phyloP scores from a whole-genome alignment of 2,329 filamentous ascomycete genomes.

The Alternaria ventricosa region DNA sequence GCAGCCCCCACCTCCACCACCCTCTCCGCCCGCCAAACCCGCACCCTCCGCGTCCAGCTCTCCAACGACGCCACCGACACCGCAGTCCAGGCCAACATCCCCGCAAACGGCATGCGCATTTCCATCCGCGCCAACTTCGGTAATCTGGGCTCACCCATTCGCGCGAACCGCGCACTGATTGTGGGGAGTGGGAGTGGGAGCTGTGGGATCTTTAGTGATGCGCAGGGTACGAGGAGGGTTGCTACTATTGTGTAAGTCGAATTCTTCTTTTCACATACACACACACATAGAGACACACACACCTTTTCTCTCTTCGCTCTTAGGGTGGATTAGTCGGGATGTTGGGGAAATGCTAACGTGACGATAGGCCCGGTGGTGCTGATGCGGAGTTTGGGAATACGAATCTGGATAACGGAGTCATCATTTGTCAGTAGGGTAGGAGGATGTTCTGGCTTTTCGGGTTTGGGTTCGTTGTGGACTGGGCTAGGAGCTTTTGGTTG shows the following conservation, averaged over 20 bases:
- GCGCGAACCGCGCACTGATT: background rate
- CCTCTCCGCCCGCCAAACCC: conserved; percentile 5
- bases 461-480: too few species aligned
- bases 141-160: background rate
- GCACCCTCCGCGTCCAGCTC: conserved; percentile 16
- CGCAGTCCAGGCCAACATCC: conserved; percentile 16
- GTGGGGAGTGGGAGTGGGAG: background rate
- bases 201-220: background rate
- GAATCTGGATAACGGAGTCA: background rate
- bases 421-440: background rate
- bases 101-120: conserved; percentile 3
- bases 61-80: conserved; percentile 19
- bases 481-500: too few species aligned
- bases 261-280: background rate
- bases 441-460: rapidly evolving
- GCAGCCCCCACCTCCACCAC: conserved; percentile 2
- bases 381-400: background rate
- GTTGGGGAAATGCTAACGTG: background rate
- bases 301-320: background rate
- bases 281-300: too few species aligned
- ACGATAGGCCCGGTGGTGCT: background rate
- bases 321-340: too few species aligned
- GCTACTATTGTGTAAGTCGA: background rate
- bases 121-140: background rate
- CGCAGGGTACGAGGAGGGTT: background rate